phyloP scores from a whole-genome alignment of 441 rosid genomes.

The Adansonia rubrostipa region DNA sequence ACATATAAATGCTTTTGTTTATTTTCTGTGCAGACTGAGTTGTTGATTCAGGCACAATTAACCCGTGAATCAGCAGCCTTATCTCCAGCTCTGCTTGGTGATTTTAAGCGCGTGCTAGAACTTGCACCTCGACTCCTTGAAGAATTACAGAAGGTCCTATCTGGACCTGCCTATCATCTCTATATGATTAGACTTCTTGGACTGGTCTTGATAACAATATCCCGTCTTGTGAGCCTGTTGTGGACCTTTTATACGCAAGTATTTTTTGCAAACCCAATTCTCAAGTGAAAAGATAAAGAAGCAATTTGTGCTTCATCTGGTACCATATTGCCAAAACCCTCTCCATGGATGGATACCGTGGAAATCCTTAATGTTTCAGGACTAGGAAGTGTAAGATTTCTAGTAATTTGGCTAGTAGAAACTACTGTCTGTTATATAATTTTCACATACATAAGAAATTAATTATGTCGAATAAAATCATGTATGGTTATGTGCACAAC shows the following conservation, averaged over 20 bases:
- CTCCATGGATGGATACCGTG: background rate
- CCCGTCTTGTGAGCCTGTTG: background rate
- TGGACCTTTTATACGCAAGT: background rate
- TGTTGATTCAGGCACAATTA: conserved; percentile 97
- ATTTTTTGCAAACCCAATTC: conserved; percentile 1
- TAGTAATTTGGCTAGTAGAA: background rate
- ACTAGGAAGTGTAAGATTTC: background rate
- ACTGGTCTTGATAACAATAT: conserved; percentile 12
- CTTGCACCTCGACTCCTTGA: conserved; percentile 98
- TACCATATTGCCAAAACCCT: background rate
- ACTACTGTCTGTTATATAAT: background rate
- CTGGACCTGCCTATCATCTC: conserved; percentile 13
- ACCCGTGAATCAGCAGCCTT: conserved; percentile 77
- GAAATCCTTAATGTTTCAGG: background rate
- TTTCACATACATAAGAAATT: background rate
- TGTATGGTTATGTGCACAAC: background rate
- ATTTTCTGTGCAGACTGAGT: conserved; percentile 71
- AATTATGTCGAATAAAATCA: background rate
- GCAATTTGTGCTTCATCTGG: conserved; percentile 11
- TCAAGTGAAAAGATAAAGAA: background rate
- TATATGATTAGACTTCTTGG: conserved; percentile 24
- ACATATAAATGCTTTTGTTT: conserved; percentile 26
- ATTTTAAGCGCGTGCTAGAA: conserved; percentile 87
- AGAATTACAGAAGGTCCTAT: conserved; percentile 85
- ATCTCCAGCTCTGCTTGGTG: conserved; percentile 78